Evolutionary conservation across 2,329 filamentous ascomycete genomes (phyloP), one percentile per base, ranked within the genome.

Genomic region (Ophiostoma ulmi): DNA sequence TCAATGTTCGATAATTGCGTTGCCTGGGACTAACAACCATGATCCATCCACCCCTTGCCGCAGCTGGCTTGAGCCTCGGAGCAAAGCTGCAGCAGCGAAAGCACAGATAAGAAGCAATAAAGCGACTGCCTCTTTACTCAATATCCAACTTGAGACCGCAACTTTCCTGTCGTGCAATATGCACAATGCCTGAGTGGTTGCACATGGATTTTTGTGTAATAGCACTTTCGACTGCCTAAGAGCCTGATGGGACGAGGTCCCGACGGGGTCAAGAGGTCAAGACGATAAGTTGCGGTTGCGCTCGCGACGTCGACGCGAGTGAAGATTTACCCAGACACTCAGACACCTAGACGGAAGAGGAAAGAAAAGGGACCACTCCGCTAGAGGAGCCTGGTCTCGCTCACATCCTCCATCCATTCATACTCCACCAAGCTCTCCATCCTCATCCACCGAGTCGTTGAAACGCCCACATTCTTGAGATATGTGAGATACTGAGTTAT

Each of bases 131-230:
- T 48, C 44, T 20, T 20, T 48, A 14, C 17, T 5, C 44, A 48
- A 17, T 17, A 17, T 17, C 11, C 4, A 48, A 17, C n/a, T 17
- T 64, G 31, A 36, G 35, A 36, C 61, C 14, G 61, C 35, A 64
- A 64, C 35, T 36, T 64, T 36, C 31, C 61, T n/a, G 63, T 41
- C 36, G 63, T 41, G 36, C 63, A 22, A 65, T 38, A 38, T 65
- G 63, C 63, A 39, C 36, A 65, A 38, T 22, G 63, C 63, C 63
- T 41, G 63, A 22, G 63, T n/a, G 20, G 63, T 41, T 10, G 63
- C 63, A 65, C 63, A 22, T 22, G 20, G 22, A 14, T 11, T 14
- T 13, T 35, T 64, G 61, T 39, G 61, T 38, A 39, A 36, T 11
- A 22, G 52, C 52, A 48, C 11, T n/a, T n/a, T 58, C 52, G 52